Conservation (phyloP, 208 protist genomes). For the Leishmania braziliensis region DNA sequence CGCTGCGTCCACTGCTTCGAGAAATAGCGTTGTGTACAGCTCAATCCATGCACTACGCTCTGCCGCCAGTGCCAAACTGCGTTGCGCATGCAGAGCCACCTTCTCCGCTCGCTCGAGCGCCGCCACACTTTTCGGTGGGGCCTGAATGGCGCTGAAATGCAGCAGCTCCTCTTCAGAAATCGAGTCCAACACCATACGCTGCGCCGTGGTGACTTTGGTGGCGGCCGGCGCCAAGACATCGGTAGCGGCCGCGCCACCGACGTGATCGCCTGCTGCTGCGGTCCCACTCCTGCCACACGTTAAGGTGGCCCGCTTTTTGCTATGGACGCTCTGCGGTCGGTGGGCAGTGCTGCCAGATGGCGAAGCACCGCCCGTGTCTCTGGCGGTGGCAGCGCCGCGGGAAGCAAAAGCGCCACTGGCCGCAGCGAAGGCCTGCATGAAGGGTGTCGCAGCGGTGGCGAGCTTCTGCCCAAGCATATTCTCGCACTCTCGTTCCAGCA, state of each 20-base stretch:
- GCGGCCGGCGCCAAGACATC: not conserved
- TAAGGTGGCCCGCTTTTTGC: conserved; percentile 2
- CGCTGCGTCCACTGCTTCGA: conserved; percentile 45
- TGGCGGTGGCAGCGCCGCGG: not conserved
- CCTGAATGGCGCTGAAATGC: conserved; percentile 17
- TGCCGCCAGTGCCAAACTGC: conserved; percentile 10
- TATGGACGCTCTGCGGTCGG: not conserved
- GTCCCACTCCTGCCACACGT: not conserved
- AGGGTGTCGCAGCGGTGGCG: not conserved
- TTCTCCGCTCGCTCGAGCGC: conserved; percentile 14
- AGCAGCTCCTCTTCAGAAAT: conserved; percentile 17
- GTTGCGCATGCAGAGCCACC: not conserved
- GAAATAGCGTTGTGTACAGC: conserved; percentile 20
- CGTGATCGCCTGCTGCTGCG: not conserved
- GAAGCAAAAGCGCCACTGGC: not conserved
- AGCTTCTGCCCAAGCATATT: conserved; percentile 14
- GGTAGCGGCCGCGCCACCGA: not conserved
- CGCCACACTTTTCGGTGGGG: conserved; percentile 1
- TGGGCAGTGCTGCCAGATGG: not conserved
- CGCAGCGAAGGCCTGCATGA: not conserved
- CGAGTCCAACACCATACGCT: conserved; percentile 11
- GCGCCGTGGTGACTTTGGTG: conserved; percentile 5
- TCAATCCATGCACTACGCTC: conserved; percentile 2
- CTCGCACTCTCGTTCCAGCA: conserved; percentile 22
- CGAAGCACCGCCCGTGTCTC: not conserved